phyloP scores from a whole-genome alignment of 768 basidiomycete genomes.

The Tulasnella sp. region DNA sequence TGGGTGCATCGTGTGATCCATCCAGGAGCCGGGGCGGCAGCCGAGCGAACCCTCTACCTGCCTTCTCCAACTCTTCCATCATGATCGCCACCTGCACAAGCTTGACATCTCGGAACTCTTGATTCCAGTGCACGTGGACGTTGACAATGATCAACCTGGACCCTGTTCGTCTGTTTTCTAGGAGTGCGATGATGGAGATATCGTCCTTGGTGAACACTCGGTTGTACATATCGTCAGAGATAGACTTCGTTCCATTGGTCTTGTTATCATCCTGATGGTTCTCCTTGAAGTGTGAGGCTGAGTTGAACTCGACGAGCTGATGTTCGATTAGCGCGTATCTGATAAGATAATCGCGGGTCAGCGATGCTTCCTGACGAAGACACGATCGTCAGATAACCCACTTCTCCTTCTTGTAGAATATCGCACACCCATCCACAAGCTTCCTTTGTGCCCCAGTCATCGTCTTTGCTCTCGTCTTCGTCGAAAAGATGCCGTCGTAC shows the following conservation, averaged over 20 bases:
- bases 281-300: conserved; percentile 1
- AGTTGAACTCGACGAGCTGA: conserved; percentile 83
- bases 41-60: conserved; percentile 69
- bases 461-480: conserved; percentile 85
- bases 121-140: conserved; percentile 89
- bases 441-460: conserved; percentile 81
- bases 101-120: conserved; percentile 88
- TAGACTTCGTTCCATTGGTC: conserved; percentile 73
- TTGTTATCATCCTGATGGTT: background rate
- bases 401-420: conserved; percentile 85
- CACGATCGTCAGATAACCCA: conserved; percentile 34
- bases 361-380: conserved; percentile 2
- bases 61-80: conserved; percentile 87
- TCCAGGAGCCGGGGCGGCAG: conserved; percentile 47
- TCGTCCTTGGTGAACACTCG: conserved; percentile 92
- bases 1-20: background rate
- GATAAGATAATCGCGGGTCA: too few relatives aligned
- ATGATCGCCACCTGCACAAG: conserved; percentile 90
- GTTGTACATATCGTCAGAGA: conserved; percentile 99
- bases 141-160: conserved; percentile 84
- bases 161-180: conserved; percentile 81
- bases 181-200: conserved; percentile 73
- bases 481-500: conserved; percentile 86
- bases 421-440: conserved; percentile 92
- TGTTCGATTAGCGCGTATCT: conserved; percentile 92